A percentile compares a stretch with the other conserved stretches of the same genome.
Conservation (phyloP, 768 basidiomycete species). For the Serendipita indica region DNA sequence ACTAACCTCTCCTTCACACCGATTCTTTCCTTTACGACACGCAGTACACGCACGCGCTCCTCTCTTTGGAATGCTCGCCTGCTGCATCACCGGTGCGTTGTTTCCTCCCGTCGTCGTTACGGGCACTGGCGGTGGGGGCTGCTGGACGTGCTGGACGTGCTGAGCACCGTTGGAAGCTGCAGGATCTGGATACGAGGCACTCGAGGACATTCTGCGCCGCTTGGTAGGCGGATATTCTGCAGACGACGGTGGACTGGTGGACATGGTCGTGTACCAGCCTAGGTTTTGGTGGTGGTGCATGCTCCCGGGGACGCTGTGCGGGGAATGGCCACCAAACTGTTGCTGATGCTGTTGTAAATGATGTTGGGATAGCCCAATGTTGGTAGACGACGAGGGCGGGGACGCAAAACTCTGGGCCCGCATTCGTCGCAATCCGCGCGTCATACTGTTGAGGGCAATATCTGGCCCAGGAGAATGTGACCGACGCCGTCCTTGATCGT, state of each 20-base stretch:
- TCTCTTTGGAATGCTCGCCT: conserved; percentile 67
- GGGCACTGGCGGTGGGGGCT: neutral
- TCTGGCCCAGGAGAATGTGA: conserved; percentile 7
- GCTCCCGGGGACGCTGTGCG: neutral
- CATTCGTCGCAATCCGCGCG: neutral
- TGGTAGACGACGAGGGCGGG: neutral
- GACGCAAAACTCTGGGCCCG: neutral
- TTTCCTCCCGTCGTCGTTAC: conserved; percentile 1
- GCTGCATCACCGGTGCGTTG: neutral
- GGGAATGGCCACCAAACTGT: neutral
- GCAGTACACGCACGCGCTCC: conserved; percentile 81
- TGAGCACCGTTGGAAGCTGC: no score
- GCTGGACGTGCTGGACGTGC: neutral
- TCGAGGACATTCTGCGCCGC: conserved; percentile 6
- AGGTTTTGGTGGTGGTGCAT: neutral
- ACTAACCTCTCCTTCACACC: conserved; percentile 81
- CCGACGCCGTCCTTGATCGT: no score
- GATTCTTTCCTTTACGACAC: conserved; percentile 84
- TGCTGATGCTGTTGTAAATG: neutral
- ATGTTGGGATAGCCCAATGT: neutral
- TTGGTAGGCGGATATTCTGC: conserved; percentile 7
- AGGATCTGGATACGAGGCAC: neutral
- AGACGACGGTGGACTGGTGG: neutral
- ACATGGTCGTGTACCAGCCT: neutral
- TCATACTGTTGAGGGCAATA: neutral